These are phyloP conservation scores for Phlebopus sp. DNA, from an alignment of 1,284 basidiomycete species.

Conservation along the genomic window DNA sequence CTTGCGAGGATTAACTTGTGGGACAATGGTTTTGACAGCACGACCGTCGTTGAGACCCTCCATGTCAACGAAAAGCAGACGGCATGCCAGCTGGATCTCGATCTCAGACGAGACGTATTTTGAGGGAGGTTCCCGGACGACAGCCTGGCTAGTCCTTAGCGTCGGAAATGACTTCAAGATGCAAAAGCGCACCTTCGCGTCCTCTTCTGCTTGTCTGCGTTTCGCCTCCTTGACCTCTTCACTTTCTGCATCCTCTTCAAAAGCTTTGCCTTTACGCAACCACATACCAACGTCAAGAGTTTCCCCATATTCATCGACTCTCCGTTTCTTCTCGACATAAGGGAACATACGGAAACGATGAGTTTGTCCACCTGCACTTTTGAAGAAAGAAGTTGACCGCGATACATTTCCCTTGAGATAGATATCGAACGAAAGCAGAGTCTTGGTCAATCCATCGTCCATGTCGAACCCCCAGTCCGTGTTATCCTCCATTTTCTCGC, in stretches of 20 bases:
- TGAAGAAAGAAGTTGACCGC: slow-evolving; percentile 81
- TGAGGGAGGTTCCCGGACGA: slow-evolving; percentile 80
- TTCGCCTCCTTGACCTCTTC: slow-evolving; percentile 78
- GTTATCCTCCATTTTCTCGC: slow-evolving; percentile 50
- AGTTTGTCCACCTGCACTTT: slow-evolving; percentile 61
- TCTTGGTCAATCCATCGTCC: slow-evolving; percentile 70
- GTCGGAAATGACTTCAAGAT: background rate
- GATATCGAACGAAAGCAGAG: slow-evolving; percentile 88
- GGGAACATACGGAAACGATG: slow-evolving; percentile 97
- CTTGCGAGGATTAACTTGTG: slow-evolving; percentile 94
- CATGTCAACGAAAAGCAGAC: slow-evolving; percentile 90
- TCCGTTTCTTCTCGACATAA: slow-evolving; percentile 87
- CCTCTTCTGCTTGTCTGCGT: slow-evolving; percentile 74
- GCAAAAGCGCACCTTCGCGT: slow-evolving; percentile 59
- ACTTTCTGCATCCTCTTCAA: slow-evolving; percentile 84
- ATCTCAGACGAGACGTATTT: slow-evolving; percentile 83
- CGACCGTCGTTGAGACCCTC: slow-evolving; percentile 95
- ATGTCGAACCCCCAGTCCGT: slow-evolving; percentile 69
- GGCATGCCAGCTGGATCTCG: slow-evolving; percentile 79
- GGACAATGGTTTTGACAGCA: slow-evolving; percentile 94
- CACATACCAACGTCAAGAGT: slow-evolving; percentile 92
- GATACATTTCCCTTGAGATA: slow-evolving; percentile 93
- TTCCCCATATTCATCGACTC: slow-evolving; percentile 96
- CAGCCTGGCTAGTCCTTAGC: slow-evolving; percentile 46
- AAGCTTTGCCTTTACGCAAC: slow-evolving; percentile 83